Conservation (phyloP, 129 eudicot species). For the Erigeron canadensis region DNA sequence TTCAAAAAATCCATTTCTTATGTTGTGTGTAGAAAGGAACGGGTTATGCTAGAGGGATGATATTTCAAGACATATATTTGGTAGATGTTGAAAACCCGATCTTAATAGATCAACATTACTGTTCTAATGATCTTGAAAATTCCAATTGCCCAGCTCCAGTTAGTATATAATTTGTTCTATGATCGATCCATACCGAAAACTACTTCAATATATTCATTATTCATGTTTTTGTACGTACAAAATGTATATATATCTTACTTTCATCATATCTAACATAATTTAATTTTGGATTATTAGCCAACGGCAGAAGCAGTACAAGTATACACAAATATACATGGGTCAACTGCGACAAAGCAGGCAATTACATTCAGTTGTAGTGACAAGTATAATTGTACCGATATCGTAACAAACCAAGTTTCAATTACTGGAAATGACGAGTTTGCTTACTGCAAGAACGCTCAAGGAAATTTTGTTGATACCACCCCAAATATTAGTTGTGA, state of each 20-base stretch:
- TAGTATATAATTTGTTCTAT: not conserved
- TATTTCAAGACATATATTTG: slow-evolving; percentile 28
- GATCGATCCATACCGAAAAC: not conserved
- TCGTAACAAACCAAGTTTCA: slow-evolving; percentile 24
- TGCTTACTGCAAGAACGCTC: slow-evolving; percentile 25
- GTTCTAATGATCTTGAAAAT: not conserved
- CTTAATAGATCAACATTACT: slow-evolving; percentile 42
- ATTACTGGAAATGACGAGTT: slow-evolving; percentile 16
- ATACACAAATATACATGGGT: slow-evolving; percentile 28
- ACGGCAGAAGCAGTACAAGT: slow-evolving; percentile 31
- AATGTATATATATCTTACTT: too few relatives aligned
- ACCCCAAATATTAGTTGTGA: slow-evolving; percentile 20
- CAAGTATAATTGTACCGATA: slow-evolving; percentile 25
- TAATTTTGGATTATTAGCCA: too few relatives aligned
- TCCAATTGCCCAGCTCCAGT: slow-evolving; percentile 13
- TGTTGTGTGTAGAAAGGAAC: slow-evolving; percentile 30
- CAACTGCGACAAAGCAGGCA: slow-evolving; percentile 25
- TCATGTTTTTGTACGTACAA: not conserved
- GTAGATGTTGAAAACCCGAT: slow-evolving; percentile 32
- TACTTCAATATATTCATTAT: too few relatives aligned
- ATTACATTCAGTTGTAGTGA: slow-evolving; percentile 41
- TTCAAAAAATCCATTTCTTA: not conserved
- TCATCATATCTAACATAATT: too few relatives aligned
- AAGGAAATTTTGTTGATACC: slow-evolving; percentile 20
- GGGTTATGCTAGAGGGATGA: slow-evolving; percentile 30